Evolutionary conservation across 768 basidiomycete species (phyloP).

Genomic region (Collybiopsis luxurians): DNA sequence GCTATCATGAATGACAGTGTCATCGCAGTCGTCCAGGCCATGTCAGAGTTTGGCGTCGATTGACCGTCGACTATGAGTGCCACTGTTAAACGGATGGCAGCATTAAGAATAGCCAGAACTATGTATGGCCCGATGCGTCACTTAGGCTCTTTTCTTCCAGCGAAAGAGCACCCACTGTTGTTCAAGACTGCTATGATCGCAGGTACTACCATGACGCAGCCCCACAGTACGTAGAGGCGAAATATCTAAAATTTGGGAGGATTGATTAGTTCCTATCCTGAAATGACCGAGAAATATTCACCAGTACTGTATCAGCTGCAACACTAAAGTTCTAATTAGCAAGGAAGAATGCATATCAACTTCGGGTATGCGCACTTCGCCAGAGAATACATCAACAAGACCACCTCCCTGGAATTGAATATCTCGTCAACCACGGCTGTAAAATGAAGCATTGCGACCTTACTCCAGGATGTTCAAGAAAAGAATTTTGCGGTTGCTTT

Average conservation of each 20-base stretch:
- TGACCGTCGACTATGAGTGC: background rate
- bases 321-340: background rate
- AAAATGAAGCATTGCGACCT: too few relatives aligned
- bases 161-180: background rate
- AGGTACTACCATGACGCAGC: background rate
- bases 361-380: background rate
- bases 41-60: background rate
- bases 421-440: too few relatives aligned
- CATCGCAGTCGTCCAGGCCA: background rate
- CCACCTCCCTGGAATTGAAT: background rate
- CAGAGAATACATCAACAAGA: background rate
- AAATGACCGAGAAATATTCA: background rate
- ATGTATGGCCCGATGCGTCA: background rate
- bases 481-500: background rate
- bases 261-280: too few relatives aligned
- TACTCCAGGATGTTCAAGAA: constrained; percentile 2
- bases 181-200: background rate
- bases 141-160: background rate
- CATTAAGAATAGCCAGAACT: background rate
- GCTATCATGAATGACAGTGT: background rate
- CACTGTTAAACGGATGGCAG: background rate
- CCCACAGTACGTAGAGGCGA: constrained; percentile 1
- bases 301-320: constrained; percentile 1
- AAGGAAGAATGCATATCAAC: background rate
- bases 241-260: background rate